Evolutionary conservation across 208 protist species (phyloP), one percentile per base, ranked within the genome.

Genomic region (Novymonas esmeraldas): DNA sequence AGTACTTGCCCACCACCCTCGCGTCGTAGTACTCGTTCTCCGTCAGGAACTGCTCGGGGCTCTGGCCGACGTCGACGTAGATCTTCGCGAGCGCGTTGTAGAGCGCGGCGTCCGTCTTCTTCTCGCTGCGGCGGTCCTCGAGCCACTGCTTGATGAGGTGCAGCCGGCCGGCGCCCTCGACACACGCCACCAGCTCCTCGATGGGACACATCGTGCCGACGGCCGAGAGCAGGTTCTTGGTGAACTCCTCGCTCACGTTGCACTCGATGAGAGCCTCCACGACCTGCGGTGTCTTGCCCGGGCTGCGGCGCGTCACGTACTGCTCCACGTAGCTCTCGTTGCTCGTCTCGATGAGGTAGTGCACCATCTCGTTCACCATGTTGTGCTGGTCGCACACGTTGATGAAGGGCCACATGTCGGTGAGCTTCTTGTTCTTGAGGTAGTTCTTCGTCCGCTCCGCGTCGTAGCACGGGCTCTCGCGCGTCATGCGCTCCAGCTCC

Each of bases 81-180:
- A 99, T 98, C 90, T 99, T 99, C 26, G 97, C 98, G 3, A 99
- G 81, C 3, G 98, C 99, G 72, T 99, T 99, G 92, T 99, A 98
- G 7, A 99, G 84, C 36, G 93, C 88, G 2, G 85, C 56, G 61
- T 99, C 99, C 65, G 94, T 95, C 75, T 92, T 97, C 63, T 98
- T 98, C 74, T 99, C 97, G 38, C 82, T 85, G 49, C 97, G 72
- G 67, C 98, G 94, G 28, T 84, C 84, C 86, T 99, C 98, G 45
- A 99, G 95, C 97, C 98, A 99, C n/a, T 93, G 88, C 57, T 97
- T 90, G 41, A 99, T 93, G 16, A 99, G 81, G 73, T 98, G 97
- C 29, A 99, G 81, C 46, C 98, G 97, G 50, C 92, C 95, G 20
- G 73, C 66, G 57, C 90, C 84, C 70, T 98, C 92, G 6, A 83